phyloP scores from a whole-genome alignment of 371 early-diverging fungal genomes.

The Blakeslea trispora region DNA sequence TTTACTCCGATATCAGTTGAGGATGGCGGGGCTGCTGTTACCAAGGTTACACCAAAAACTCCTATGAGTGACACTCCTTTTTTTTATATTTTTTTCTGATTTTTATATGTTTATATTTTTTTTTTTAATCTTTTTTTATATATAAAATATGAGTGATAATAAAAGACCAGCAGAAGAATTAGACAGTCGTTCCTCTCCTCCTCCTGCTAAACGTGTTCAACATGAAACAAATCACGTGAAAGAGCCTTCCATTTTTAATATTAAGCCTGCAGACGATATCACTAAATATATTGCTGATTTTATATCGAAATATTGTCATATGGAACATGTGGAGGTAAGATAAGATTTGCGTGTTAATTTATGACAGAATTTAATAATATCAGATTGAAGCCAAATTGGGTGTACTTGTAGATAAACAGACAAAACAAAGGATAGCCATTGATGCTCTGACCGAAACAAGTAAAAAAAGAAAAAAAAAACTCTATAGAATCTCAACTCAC shows the following conservation, averaged over 20 bases:
- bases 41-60: too few species aligned
- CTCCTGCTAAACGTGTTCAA: constrained; percentile 2
- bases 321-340: constrained; percentile 64
- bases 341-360: too few species aligned
- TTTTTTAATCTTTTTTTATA: too few species aligned
- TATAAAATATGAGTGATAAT: too few species aligned
- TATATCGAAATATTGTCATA: constrained; percentile 52
- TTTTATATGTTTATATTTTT: too few species aligned
- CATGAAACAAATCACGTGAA: not conserved
- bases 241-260: constrained; percentile 44
- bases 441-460: constrained; percentile 70
- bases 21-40: too few species aligned
- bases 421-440: constrained; percentile 58
- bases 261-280: constrained; percentile 60
- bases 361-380: too few species aligned
- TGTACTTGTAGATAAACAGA: constrained; percentile 64
- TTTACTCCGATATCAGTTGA: too few species aligned
- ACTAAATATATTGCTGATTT: constrained; percentile 64
- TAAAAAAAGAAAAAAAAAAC: constrained; percentile 19
- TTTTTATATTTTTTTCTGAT: too few species aligned
- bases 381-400: constrained; percentile 89
- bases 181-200: too few species aligned
- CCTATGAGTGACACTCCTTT: too few species aligned
- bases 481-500: not conserved
- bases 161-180: constrained; percentile 15